phyloP scores from a whole-genome alignment of 192 early-diverging fungal species.

The Backusella circina region DNA sequence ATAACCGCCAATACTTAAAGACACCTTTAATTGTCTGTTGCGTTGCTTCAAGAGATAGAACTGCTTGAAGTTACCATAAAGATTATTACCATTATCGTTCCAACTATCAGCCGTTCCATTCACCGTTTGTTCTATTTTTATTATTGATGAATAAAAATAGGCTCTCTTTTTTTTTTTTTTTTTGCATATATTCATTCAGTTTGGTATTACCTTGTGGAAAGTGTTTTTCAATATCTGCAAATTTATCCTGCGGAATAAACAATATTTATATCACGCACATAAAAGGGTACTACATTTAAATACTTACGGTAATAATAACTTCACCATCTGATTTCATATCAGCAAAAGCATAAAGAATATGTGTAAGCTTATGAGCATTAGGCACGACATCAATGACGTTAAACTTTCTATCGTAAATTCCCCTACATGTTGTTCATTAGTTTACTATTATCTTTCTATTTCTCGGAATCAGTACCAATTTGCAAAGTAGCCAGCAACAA shows the following conservation, averaged over 20 bases:
- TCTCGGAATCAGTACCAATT: conserved; percentile 19
- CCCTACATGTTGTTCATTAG: conserved; percentile 36
- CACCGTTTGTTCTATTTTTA: conserved; percentile 14
- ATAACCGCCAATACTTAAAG: conserved; percentile 80
- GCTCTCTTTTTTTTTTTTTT: not conserved
- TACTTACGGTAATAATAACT: conserved; percentile 46
- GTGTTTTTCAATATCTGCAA: conserved; percentile 76
- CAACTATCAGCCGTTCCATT: conserved; percentile 46
- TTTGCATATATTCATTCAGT: not conserved
- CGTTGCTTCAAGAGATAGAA: conserved; percentile 62
- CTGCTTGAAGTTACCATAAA: conserved; percentile 62
- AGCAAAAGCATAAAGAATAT: conserved; percentile 80
- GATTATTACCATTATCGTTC: conserved; percentile 48
- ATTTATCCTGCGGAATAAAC: conserved; percentile 46
- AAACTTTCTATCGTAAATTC: conserved; percentile 69
- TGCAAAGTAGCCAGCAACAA: conserved; percentile 34
- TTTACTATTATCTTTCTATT: not conserved
- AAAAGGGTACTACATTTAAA: not conserved
- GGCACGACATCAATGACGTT: conserved; percentile 55
- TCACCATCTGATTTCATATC: conserved; percentile 60
- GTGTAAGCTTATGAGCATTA: conserved; percentile 63
- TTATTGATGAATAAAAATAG: not conserved
- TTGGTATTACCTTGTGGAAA: conserved; percentile 21
- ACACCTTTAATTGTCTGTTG: conserved; percentile 64
- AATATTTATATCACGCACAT: not conserved